Percentiles rank a stretch among this genome's conserved stretches.
These are phyloP conservation scores for Mortierella sp. DNA, from an alignment of 371 early-diverging fungal species.

Conservation along the genomic window DNA sequence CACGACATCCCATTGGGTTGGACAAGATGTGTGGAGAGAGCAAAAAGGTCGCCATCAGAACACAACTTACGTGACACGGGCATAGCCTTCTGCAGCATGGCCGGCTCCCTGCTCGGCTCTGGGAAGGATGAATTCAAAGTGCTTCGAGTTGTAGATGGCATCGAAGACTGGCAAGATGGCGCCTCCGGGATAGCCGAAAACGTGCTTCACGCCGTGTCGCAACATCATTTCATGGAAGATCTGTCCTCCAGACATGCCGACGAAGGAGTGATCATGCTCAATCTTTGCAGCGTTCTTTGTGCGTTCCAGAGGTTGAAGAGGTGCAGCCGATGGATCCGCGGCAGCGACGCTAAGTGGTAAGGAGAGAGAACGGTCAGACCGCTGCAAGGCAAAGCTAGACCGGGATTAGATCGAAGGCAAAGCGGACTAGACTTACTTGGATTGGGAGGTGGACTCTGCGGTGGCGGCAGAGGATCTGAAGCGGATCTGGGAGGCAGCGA, in stretches of 20 bases:
- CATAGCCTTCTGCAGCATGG: conserved; percentile 98
- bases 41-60: background rate
- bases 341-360: conserved; percentile 21
- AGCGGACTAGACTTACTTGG: conserved; percentile 14
- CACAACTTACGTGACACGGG: conserved; percentile 84
- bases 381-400: background rate
- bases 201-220: conserved; percentile 88
- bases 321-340: conserved; percentile 33
- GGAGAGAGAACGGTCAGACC: background rate
- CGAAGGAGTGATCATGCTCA: conserved; percentile 77
- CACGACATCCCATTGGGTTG: background rate
- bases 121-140: conserved; percentile 95
- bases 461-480: conserved; percentile 46
- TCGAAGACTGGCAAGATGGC: conserved; percentile 97
- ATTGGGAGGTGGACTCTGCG: conserved; percentile 26
- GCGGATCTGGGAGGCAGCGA: conserved; percentile 34
- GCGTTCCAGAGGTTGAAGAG: conserved; percentile 33
- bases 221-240: conserved; percentile 99
- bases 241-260: conserved; percentile 97
- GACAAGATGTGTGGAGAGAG: background rate
- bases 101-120: conserved; percentile 98
- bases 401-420: background rate
- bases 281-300: conserved; percentile 18
- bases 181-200: conserved; percentile 98
- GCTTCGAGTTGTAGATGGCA: conserved; percentile 94